Base-by-base conservation (phyloP, 768 basidiomycete species). In the Lactifluus subvellereus region DNA sequence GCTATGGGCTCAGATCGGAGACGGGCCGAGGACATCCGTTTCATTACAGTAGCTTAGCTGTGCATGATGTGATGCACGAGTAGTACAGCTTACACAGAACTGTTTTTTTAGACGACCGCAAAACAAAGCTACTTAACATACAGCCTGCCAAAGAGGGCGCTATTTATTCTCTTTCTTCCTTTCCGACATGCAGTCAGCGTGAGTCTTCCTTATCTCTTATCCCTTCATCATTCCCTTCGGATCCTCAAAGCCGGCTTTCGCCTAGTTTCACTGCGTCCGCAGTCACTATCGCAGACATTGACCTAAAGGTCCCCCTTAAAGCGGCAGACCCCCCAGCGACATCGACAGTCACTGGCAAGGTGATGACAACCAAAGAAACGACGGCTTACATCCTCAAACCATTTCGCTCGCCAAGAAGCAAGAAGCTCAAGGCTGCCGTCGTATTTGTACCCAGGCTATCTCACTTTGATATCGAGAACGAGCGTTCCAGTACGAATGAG, bases 401-500 rank as follows among this genome's bases (percentile, higher is more conserved):
- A 1, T 88, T 85, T 73, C 84, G 88, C 5, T 88, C 91, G 54
- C 83, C 80, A 67, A 77, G 81, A 13, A 84, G 86, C 33, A 91
- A 88, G 75, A 90, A 87, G 70, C 77, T 94, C 13, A 85, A 89
- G 49, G 91, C 94, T 0, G 76, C 93, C 64, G 79, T 96, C 69
- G 88, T 89, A 20, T 98, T 97, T 74, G 82, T 86, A 6, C 92
- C 95, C 5, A 83, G 96, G 54, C 85, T 87, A 61, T 94, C 92
- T 4, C 81, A 80, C 56, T 92, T 98, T 69, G 94, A 98, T 74
- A 87, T 84, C 52, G 78, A 79, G 65, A 96, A 97, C 72, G 83
- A 84, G 70, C 73, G 75, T 11, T 87, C 88, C 22, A 83, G 84
- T 35, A 74, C 81, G 10, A 96, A 98, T 74, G 88, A 94, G 73